Conservation (phyloP, 495 filamentous ascomycete genomes). For the Podospora didyma region DNA sequence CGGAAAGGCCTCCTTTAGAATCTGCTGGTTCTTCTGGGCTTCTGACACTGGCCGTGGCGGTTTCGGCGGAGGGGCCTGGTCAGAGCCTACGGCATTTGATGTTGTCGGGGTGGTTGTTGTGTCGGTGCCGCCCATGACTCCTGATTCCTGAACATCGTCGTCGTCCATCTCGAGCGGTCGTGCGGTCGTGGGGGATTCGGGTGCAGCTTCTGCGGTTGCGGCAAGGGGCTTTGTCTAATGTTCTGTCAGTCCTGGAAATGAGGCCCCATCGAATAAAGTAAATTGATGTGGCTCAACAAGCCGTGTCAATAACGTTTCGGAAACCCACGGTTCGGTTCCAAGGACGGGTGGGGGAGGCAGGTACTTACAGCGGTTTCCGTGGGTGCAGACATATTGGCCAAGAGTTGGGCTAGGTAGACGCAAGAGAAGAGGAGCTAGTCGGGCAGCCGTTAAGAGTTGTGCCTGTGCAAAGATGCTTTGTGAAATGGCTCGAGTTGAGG, state of each 20-base stretch:
- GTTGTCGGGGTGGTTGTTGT: constrained; percentile 33
- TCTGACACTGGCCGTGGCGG: constrained; percentile 82
- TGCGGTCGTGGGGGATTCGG: constrained; percentile 84
- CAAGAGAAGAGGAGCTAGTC: neutral
- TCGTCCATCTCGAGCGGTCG: constrained; percentile 83
- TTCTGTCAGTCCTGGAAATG: neutral
- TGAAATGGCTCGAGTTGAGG: neutral
- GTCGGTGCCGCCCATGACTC: constrained; percentile 40
- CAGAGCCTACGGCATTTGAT: constrained; percentile 32
- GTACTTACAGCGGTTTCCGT: constrained; percentile 35
- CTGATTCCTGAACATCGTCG: constrained; percentile 66
- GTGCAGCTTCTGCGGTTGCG: constrained; percentile 22
- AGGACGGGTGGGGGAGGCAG: neutral
- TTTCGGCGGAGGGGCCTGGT: constrained; percentile 67
- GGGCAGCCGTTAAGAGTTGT: neutral
- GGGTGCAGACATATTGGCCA: constrained; percentile 36
- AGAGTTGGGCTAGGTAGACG: neutral
- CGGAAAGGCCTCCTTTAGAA: constrained; percentile 91
- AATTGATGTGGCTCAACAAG: neutral
- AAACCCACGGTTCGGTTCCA: neutral
- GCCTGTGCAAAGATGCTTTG: neutral
- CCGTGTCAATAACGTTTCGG: neutral
- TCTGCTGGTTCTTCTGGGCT: constrained; percentile 78
- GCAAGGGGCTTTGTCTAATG: constrained; percentile 30
- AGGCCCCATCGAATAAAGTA: neutral